Evolutionary conservation across 2,329 filamentous ascomycete species (phyloP).

Genomic region (Nannizziopsis arthrosporioides): DNA sequence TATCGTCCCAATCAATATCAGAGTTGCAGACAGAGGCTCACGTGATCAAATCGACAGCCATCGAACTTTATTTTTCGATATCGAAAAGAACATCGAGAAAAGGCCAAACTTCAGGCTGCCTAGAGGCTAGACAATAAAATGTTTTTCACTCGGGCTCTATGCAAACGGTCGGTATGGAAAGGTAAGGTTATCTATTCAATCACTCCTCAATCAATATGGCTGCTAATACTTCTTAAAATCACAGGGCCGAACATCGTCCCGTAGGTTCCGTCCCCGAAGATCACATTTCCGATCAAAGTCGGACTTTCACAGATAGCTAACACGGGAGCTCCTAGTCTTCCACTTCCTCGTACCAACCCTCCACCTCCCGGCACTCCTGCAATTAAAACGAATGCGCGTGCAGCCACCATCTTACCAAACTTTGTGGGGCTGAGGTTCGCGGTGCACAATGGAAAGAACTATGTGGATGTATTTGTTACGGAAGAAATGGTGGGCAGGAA

Average conservation of each 20-base stretch:
- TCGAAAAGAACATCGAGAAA: too few species aligned
- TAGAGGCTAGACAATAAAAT: constrained; percentile 36
- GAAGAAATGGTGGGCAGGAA: constrained; percentile 97
- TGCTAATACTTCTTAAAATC: constrained; percentile 13
- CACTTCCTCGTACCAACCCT: constrained; percentile 32
- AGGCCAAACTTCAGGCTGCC: too few species aligned
- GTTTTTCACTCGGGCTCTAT: constrained; percentile 55
- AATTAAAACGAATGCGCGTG: constrained; percentile 75
- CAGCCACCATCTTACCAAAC: constrained; percentile 80
- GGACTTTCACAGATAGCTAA: background rate
- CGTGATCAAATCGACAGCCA: too few species aligned
- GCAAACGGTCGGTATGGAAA: constrained; percentile 79
- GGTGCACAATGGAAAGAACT: constrained; percentile 83
- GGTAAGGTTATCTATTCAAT: constrained; percentile 38
- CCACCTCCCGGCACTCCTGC: constrained; percentile 55
- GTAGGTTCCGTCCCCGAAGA: constrained; percentile 39
- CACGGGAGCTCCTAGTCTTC: constrained; percentile 22
- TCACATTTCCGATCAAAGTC: background rate
- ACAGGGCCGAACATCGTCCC: constrained; percentile 58
- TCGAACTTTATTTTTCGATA: too few species aligned
- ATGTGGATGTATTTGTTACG: constrained; percentile 70
- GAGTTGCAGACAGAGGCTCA: too few species aligned
- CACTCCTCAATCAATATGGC: background rate
- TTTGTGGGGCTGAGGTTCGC: constrained; percentile 85
- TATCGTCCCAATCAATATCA: too few species aligned